These are phyloP conservation scores for Wallemia mellicola DNA, from an alignment of 1,284 basidiomycete species.

Conservation along the genomic window DNA sequence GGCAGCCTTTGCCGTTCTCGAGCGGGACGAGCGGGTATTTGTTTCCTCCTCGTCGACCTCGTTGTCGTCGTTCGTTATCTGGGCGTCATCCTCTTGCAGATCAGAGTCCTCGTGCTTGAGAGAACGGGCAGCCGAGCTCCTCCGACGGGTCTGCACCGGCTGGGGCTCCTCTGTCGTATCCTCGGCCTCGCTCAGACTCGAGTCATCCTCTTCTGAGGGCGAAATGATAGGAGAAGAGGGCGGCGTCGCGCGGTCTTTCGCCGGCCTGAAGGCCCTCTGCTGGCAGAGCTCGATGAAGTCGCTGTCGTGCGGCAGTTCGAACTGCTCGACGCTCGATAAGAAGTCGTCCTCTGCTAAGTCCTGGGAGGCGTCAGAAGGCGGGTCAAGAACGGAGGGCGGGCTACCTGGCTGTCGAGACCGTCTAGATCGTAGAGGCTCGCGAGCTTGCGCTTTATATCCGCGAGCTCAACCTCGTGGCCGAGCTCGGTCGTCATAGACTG, in stretches of 20 bases:
- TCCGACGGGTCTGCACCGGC: neutral
- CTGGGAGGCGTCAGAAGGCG: neutral
- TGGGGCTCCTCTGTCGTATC: neutral
- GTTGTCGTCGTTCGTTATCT: neutral
- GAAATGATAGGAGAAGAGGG: neutral
- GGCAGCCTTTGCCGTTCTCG: neutral
- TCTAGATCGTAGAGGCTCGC: conserved; percentile 42
- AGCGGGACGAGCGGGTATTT: neutral
- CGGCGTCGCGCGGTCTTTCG: neutral
- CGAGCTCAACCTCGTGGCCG: conserved; percentile 26
- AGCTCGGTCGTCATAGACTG: conserved; percentile 38
- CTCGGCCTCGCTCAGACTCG: neutral
- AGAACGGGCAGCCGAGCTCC: neutral
- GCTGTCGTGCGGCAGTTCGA: neutral
- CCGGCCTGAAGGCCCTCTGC: neutral
- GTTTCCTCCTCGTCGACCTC: neutral
- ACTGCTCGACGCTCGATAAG: neutral
- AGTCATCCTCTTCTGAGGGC: neutral
- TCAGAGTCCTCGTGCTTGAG: neutral
- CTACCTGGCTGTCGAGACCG: conserved; percentile 36
- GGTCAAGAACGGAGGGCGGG: conserved; percentile 11
- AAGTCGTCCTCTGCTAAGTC: neutral
- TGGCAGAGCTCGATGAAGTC: neutral
- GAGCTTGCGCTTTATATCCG: conserved; percentile 44
- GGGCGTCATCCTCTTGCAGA: neutral